A percentile compares a stretch with the other conserved stretches of the same genome.
Conservation (phyloP, 371 early-diverging fungal species). For the Dentiscutata heterogama region DNA sequence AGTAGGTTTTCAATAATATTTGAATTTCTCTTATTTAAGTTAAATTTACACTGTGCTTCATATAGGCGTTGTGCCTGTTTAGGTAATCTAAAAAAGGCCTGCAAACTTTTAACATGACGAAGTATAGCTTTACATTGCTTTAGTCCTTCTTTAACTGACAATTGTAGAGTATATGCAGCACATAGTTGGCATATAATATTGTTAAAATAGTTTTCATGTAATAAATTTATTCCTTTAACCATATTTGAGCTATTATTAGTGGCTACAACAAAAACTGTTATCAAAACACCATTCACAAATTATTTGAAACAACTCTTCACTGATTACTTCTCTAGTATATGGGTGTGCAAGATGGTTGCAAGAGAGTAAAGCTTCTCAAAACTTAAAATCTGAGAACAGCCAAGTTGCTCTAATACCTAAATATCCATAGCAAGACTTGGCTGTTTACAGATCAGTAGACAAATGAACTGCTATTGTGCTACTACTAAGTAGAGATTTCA, state of each 20-base stretch:
- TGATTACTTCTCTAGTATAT: not conserved
- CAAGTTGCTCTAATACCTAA: not conserved
- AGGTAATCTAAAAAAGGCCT: not conserved
- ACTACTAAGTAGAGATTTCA: not conserved
- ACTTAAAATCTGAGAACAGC: conserved; percentile 5
- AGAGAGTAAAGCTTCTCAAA: not conserved
- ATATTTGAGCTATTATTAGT: not conserved
- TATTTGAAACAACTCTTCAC: not conserved
- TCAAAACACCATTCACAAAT: not conserved
- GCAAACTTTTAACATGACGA: not conserved
- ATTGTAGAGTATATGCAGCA: conserved; percentile 1
- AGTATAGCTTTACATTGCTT: conserved; percentile 16
- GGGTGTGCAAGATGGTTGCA: not conserved
- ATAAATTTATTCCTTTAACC: not conserved
- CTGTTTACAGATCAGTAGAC: not conserved
- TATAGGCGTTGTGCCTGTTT: not conserved
- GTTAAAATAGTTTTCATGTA: not conserved
- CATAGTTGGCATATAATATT: not conserved
- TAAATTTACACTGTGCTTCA: not conserved
- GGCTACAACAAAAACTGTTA: not conserved
- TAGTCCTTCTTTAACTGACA: conserved; percentile 6
- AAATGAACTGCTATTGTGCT: not conserved
- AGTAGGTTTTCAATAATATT: not conserved
- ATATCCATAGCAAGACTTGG: not conserved
- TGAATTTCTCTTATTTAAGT: not conserved